These are phyloP conservation scores for Haematococcus lacustris DNA, from an alignment of 139 green algal species.

Conservation along the genomic window DNA sequence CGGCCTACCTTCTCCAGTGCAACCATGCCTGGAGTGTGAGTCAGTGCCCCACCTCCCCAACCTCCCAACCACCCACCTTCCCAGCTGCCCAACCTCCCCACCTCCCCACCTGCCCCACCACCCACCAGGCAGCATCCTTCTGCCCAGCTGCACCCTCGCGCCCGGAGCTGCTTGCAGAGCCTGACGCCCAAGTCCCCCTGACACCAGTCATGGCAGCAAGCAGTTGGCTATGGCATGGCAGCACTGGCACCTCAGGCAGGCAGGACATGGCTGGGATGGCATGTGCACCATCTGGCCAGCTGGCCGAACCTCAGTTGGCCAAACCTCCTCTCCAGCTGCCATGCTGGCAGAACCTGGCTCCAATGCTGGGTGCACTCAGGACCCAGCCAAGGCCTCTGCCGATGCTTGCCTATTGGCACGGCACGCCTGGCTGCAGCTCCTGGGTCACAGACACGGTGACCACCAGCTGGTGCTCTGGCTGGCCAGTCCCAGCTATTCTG, in stretches of 20 bases:
- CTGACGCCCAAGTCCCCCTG: not conserved
- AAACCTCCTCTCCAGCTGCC: not conserved
- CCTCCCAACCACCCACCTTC: no score
- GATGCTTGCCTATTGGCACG: not conserved
- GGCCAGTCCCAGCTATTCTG: no score
- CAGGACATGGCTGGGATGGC: not conserved
- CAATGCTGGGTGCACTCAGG: no score
- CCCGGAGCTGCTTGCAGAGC: not conserved
- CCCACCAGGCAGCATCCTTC: not conserved
- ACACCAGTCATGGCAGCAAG: not conserved
- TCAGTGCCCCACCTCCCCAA: no score
- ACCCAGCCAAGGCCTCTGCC: no score
- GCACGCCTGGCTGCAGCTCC: not conserved
- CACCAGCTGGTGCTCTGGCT: no score
- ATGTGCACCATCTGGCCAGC: not conserved
- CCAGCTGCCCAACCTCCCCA: not conserved
- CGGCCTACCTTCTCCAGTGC: no score
- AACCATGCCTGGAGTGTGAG: no score
- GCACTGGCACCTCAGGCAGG: not conserved
- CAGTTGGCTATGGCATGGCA: not conserved
- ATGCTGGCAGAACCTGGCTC: no score
- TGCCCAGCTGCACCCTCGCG: not conserved
- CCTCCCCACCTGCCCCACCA: not conserved
- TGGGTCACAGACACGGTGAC: not conserved
- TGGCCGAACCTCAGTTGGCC: not conserved